These are phyloP conservation scores for Mortierella sp. DNA, from an alignment of 371 early-diverging fungal species.

Conservation along the genomic window DNA sequence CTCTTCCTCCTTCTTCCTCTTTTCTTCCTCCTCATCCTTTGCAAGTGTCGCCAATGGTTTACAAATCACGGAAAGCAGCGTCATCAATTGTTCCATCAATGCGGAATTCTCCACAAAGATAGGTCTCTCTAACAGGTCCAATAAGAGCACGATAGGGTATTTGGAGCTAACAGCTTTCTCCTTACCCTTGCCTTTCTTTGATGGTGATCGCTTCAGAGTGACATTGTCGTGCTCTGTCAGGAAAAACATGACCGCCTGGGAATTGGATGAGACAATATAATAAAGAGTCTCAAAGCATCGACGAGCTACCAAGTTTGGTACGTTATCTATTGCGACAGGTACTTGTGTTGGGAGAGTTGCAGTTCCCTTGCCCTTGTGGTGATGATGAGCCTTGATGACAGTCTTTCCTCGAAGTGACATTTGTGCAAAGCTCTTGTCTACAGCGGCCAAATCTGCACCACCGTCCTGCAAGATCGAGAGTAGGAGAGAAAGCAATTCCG, in stretches of 20 bases:
- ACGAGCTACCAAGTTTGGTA: conserved; percentile 88
- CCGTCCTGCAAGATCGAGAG: conserved; percentile 91
- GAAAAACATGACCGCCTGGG: conserved; percentile 77
- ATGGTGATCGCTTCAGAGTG: conserved; percentile 60
- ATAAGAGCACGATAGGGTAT: conserved; percentile 89
- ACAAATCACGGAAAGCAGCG: conserved; percentile 82
- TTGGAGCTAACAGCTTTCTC: conserved; percentile 66
- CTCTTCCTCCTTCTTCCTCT: conserved; percentile 48
- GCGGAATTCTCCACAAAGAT: conserved; percentile 79
- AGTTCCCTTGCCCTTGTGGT: conserved; percentile 47
- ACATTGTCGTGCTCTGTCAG: conserved; percentile 80
- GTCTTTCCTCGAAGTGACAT: conserved; percentile 72
- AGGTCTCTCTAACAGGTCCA: conserved; percentile 88
- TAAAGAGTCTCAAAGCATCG: conserved; percentile 89
- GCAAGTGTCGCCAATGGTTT: conserved; percentile 75
- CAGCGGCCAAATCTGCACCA: conserved; percentile 79
- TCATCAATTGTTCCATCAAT: conserved; percentile 92
- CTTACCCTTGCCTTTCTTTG: conserved; percentile 78
- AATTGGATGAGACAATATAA: conserved; percentile 77
- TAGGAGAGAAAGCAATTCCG: conserved; percentile 87
- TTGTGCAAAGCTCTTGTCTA: conserved; percentile 84
- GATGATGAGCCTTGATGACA: conserved; percentile 35
- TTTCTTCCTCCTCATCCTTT: conserved; percentile 61
- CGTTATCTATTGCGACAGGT: conserved; percentile 61
- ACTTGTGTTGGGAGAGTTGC: conserved; percentile 33